Evolutionary conservation across 495 filamentous ascomycete species (phyloP), one percentile per base, ranked within the genome.

Genomic region (Amniculicola lignicola): DNA sequence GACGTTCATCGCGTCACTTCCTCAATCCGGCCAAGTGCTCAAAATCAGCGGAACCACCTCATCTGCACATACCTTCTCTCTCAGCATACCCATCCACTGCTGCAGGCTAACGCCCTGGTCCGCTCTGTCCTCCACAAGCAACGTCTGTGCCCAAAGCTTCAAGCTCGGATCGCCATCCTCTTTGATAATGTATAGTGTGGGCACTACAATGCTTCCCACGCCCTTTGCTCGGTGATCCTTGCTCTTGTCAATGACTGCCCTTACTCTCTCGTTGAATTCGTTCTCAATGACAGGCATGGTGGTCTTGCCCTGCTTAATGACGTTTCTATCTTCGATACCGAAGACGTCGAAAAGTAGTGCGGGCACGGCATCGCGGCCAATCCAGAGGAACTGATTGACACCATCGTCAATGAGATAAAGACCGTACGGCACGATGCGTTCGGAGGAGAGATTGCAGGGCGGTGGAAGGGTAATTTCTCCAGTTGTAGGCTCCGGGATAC

Each of bases 391-490:
- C 67, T 98, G 94, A 14, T 89, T 95, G 68, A 96, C 91, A 14
- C 90, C 90, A 66, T 98, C 93, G 65, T 97, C 94, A 64, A 98
- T 94, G 48, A 98, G 81, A 69, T 98, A 97, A 1, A 97, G 79
- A n/a, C 93, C 93, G 67, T 90, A 96, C 0, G 89, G 80, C n/a
- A 90, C 88, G 38, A 98, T 76, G 25, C 85, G 81, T 63, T 89
- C 87, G 0, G 90, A 93, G 14, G 90, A 90, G 57, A 97, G 78
- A 69, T 96, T 97, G 65, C 88, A 70, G 1, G 87, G 77, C 5
- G 86, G 90, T 10, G 93, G 93, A 10, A 98, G 82, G 19, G 86
- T 74, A 52, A 92, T 96, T 64, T 93, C 89, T 54, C 89, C 89
- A 0, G 87, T 96, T 57, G 86, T 77, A 23, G 84, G 79, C 66